These are phyloP conservation scores for Leccinum olivaceoglutinosum DNA, from an alignment of 1,284 basidiomycete genomes.

Conservation along the genomic window DNA sequence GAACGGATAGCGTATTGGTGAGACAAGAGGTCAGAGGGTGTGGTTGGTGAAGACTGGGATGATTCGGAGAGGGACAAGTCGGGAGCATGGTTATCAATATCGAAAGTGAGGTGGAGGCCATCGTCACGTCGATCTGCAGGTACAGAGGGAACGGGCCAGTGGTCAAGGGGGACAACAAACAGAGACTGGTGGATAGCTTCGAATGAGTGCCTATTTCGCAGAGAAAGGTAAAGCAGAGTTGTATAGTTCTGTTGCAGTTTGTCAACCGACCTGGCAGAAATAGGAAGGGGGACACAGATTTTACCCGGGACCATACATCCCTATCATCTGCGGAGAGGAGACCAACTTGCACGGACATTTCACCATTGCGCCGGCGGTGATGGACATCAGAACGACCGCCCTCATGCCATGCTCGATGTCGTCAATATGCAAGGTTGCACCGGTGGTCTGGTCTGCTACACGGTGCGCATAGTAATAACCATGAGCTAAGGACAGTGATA, in stretches of 20 bases:
- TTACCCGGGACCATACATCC: slow-evolving; percentile 80
- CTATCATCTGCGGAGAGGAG: slow-evolving; percentile 78
- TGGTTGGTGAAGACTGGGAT: slow-evolving; percentile 2
- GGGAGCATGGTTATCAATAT: slow-evolving; percentile 10
- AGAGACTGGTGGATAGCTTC: slow-evolving; percentile 20
- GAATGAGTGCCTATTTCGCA: slow-evolving; percentile 13
- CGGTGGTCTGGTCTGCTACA: too few species aligned
- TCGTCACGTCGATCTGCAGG: slow-evolving; percentile 22
- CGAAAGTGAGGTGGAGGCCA: slow-evolving; percentile 33
- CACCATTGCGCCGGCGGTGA: slow-evolving; percentile 48
- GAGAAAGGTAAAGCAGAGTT: slow-evolving; percentile 15
- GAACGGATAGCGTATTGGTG: slow-evolving; percentile 78
- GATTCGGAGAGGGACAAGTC: slow-evolving; percentile 4
- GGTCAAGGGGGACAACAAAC: slow-evolving; percentile 69
- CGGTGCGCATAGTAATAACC: too few species aligned
- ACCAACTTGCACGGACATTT: slow-evolving; percentile 59
- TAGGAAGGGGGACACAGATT: slow-evolving; percentile 13
- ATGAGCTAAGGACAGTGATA: too few species aligned
- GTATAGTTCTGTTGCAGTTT: slow-evolving; percentile 18
- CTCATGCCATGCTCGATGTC: too few species aligned
- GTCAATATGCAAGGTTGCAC: too few species aligned
- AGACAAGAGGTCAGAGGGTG: slow-evolving; percentile 51
- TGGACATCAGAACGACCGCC: slow-evolving; percentile 59
- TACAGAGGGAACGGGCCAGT: slow-evolving; percentile 42
- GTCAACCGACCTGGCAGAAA: not conserved